phyloP scores from a whole-genome alignment of 768 basidiomycete species.

The Leccinum longicurvipes region DNA sequence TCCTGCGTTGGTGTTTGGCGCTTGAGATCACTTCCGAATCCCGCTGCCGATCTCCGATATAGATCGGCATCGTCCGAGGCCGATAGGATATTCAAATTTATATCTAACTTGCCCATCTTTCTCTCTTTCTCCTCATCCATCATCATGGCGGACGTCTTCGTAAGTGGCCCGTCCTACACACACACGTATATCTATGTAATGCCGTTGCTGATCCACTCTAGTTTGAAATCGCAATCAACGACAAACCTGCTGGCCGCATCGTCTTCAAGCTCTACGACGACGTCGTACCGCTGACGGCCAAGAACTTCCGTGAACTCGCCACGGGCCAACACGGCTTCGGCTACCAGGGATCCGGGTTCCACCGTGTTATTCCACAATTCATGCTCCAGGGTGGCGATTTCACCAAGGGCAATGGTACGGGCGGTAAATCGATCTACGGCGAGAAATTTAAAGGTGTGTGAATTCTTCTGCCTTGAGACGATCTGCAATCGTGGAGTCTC shows the following conservation, averaged over 20 bases:
- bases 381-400: slow-evolving; percentile 95
- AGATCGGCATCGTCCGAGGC: slow-evolving; percentile 12
- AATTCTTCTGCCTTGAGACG: neutral
- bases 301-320: slow-evolving; percentile 87
- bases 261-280: slow-evolving; percentile 85
- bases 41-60: slow-evolving; percentile 1
- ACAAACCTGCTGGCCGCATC: slow-evolving; percentile 49
- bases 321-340: slow-evolving; percentile 73
- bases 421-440: slow-evolving; percentile 80
- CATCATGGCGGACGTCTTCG: slow-evolving; percentile 14
- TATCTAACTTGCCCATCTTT: neutral
- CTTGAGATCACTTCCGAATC: neutral
- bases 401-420: slow-evolving; percentile 63
- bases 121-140: neutral
- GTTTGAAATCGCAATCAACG: slow-evolving; percentile 67
- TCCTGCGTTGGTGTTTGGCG: too few species aligned
- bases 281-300: slow-evolving; percentile 67
- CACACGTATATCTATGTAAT: neutral
- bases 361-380: slow-evolving; percentile 80
- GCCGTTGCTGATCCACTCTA: slow-evolving; percentile 20
- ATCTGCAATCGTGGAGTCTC: neutral
- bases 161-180: neutral
- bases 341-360: slow-evolving; percentile 67
- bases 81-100: neutral
- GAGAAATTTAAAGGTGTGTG: slow-evolving; percentile 57